Evolutionary conservation across 1,284 basidiomycete species (phyloP), one percentile per base, ranked within the genome.

Genomic region (Ceratobasidium sp.): DNA sequence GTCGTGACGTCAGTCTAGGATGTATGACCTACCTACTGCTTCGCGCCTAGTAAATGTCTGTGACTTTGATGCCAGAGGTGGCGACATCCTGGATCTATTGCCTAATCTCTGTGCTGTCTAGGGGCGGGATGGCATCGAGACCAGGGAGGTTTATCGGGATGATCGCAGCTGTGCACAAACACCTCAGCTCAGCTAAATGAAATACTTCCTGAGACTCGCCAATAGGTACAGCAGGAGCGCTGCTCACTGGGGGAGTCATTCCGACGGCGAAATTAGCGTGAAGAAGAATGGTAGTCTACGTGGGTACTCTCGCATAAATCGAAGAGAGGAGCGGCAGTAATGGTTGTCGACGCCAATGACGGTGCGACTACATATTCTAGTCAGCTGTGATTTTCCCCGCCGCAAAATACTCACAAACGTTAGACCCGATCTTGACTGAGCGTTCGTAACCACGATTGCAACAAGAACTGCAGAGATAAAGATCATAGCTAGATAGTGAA

Each of bases 81-180:
- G 64, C 60, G 76, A 76, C 31, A 93, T 94, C 90, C 78, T 88
- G 86, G 86, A 96, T 83, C 94, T 95, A 96, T 76, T 85, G 79
- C 75, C 87, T 79, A 17, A 95, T 92, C 78, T 93, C 86, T 1
- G 84, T 76, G n/a, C 89, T 88, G 78, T 82, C 77, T 62, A 89
- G 88, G n/a, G 89, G 86, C 8, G 94, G 91, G 15, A 90, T 81
- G 27, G 85, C 83, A 79, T 96, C 94, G 79, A 91, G 87, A 1
- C 85, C 65, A 0, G 94, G 94, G 89, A 92, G 95, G 41, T 89
- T 81, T 1, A 80, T 82, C 0, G 79, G 17, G 24, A 77, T 77
- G 80, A 88, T 89, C 15, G 87, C 85, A 77, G 73, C 78, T 77
- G 90, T 90, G 50, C 44, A 50, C 73, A 41, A 41, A 41, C 41